phyloP scores from a whole-genome alignment of 805 yeast species.

The Saturnispora zaruensis region DNA sequence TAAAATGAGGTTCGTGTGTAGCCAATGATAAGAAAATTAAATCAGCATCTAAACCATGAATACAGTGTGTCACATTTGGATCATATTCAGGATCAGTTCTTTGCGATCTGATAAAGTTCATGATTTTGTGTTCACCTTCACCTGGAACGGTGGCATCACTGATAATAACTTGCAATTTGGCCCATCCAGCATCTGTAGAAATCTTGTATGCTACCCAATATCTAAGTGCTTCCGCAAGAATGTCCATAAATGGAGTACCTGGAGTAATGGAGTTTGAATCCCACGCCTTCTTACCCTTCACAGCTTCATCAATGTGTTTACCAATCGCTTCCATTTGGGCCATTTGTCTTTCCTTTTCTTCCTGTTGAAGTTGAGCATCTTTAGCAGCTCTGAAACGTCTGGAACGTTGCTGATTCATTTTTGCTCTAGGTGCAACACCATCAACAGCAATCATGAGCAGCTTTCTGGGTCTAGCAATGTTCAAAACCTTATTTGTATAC shows the following conservation, averaged over 20 bases:
- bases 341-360: slow-evolving; percentile 55
- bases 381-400: slow-evolving; percentile 88
- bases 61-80: slow-evolving; percentile 92
- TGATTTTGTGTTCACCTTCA: slow-evolving; percentile 97
- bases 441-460: slow-evolving; percentile 92
- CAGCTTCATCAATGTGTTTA: slow-evolving; percentile 64
- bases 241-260: slow-evolving; percentile 97
- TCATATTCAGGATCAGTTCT: slow-evolving; percentile 78
- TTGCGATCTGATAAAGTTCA: slow-evolving; percentile 90
- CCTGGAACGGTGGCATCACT: slow-evolving; percentile 98
- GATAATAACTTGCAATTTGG: slow-evolving; percentile 74
- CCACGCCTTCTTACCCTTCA: slow-evolving; percentile 73
- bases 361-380: slow-evolving; percentile 76
- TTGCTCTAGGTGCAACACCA: slow-evolving; percentile 98
- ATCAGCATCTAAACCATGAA: slow-evolving; percentile 97
- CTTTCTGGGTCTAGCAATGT: slow-evolving; percentile 93
- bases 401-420: slow-evolving; percentile 94
- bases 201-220: slow-evolving; percentile 92
- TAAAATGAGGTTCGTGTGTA: slow-evolving; percentile 95
- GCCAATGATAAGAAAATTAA: slow-evolving; percentile 91
- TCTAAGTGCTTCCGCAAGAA: slow-evolving; percentile 68
- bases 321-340: slow-evolving; percentile 56
- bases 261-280: slow-evolving; percentile 97
- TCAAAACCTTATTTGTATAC: slow-evolving; percentile 84
- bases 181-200: slow-evolving; percentile 90